phyloP scores from a whole-genome alignment of 257 asterid species.

The Capsicum rhomboideum region DNA sequence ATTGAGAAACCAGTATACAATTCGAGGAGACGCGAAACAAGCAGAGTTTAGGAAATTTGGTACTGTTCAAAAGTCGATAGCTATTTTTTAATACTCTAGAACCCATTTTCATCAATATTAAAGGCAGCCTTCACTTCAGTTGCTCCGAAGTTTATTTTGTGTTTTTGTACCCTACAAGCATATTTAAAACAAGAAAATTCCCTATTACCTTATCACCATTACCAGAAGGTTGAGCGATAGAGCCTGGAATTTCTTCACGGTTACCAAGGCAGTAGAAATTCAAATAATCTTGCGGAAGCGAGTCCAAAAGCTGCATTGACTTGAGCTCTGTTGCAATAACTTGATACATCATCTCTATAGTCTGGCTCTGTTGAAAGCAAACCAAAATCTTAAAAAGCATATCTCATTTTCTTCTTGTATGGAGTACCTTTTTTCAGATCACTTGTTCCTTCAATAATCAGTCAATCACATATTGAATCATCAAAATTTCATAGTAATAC shows the following conservation, averaged over 20 bases:
- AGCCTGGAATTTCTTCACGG: conserved; percentile 45
- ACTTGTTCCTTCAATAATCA: neutral
- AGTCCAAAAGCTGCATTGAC: conserved; percentile 37
- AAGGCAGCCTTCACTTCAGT: neutral
- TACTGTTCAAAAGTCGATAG: neutral
- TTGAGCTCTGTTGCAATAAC: conserved; percentile 63
- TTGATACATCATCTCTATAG: conserved; percentile 80
- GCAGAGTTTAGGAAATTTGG: neutral
- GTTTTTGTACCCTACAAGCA: neutral
- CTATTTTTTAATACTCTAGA: neutral
- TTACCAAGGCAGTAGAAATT: conserved; percentile 92
- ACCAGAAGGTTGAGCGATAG: conserved; percentile 25
- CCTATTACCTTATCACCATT: conserved; percentile 53
- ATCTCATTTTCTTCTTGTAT: neutral
- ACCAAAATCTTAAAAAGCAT: neutral
- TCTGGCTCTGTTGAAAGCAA: conserved; percentile 52
- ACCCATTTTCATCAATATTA: neutral
- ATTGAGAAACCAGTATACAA: neutral
- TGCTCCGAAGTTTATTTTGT: neutral
- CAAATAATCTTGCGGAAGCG: conserved; percentile 71
- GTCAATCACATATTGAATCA: neutral
- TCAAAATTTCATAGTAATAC: neutral
- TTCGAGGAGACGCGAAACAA: neutral
- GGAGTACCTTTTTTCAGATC: neutral
- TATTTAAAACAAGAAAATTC: neutral